Conservation (phyloP, 345 rosid genomes). For the Acer yangbiense region DNA sequence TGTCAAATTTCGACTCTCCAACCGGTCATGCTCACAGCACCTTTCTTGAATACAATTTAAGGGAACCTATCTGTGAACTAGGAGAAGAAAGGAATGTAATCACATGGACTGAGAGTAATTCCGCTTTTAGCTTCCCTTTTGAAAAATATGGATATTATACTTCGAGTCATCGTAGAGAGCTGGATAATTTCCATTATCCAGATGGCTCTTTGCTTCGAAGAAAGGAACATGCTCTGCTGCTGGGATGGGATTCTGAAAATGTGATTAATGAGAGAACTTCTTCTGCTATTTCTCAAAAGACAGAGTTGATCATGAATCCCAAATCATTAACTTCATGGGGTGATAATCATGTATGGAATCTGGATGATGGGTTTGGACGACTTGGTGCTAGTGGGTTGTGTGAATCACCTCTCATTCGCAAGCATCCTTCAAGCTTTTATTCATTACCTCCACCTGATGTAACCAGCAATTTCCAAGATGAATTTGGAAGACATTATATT, state of each 20-base stretch:
- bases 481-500: constrained; percentile 23
- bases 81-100: constrained; percentile 20
- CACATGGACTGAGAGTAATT: constrained; percentile 26
- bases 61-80: constrained; percentile 28
- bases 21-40: constrained; percentile 25
- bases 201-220: constrained; percentile 14
- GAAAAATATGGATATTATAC: constrained; percentile 32
- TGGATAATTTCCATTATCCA: constrained; percentile 23
- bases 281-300: constrained; percentile 25
- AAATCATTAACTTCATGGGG: constrained; percentile 24
- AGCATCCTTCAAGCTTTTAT: constrained; percentile 25
- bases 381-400: constrained; percentile 28
- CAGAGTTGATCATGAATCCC: constrained; percentile 39
- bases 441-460: constrained; percentile 25
- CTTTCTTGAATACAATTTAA: constrained; percentile 31
- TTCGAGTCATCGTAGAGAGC: constrained; percentile 25
- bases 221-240: constrained; percentile 34
- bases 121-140: constrained; percentile 31
- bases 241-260: constrained; percentile 48
- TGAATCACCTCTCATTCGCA: constrained; percentile 30
- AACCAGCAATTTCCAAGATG: constrained; percentile 30
- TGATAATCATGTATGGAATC: constrained; percentile 30
- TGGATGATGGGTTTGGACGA: constrained; percentile 26
- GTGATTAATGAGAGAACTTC: constrained; percentile 35
- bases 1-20: constrained; percentile 34